These are phyloP conservation scores for Fibroporia radiculosa DNA, from an alignment of 768 basidiomycete species.

Conservation along the genomic window DNA sequence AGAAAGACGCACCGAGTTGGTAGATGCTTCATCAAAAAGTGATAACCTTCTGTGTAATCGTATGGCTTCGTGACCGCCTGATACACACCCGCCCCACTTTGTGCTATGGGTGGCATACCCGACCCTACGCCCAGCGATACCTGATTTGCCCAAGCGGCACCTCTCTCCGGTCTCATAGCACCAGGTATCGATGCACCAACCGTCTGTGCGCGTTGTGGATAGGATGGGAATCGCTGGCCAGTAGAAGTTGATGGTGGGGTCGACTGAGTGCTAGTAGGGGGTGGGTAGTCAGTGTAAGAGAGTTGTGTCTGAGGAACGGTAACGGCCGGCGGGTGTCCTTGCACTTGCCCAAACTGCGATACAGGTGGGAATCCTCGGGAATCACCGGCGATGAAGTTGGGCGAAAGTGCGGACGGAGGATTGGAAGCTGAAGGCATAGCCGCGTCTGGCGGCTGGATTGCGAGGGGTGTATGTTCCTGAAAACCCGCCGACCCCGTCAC, in stretches of 20 bases:
- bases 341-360: background rate
- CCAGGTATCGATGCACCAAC: background rate
- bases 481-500: constrained; percentile 17
- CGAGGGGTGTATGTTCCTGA: constrained; percentile 22
- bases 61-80: constrained; percentile 68
- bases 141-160: background rate
- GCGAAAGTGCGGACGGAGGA: constrained; percentile 20
- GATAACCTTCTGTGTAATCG: constrained; percentile 95
- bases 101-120: constrained; percentile 7
- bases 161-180: background rate
- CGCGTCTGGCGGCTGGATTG: constrained; percentile 25
- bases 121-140: constrained; percentile 1
- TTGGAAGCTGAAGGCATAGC: constrained; percentile 17
- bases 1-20: constrained; percentile 69
- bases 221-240: background rate
- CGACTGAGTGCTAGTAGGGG: constrained; percentile 7
- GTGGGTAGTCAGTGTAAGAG: constrained; percentile 8
- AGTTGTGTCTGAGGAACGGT: background rate
- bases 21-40: constrained; percentile 92
- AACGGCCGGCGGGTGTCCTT: background rate
- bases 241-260: background rate
- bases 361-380: background rate
- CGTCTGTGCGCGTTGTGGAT: background rate
- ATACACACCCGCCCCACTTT: constrained; percentile 38
- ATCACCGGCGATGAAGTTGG: constrained; percentile 9